Percentiles rank a stretch among this genome's conserved stretches.
Conservation (phyloP, 208 protist species). For the Leishmania tropica region DNA sequence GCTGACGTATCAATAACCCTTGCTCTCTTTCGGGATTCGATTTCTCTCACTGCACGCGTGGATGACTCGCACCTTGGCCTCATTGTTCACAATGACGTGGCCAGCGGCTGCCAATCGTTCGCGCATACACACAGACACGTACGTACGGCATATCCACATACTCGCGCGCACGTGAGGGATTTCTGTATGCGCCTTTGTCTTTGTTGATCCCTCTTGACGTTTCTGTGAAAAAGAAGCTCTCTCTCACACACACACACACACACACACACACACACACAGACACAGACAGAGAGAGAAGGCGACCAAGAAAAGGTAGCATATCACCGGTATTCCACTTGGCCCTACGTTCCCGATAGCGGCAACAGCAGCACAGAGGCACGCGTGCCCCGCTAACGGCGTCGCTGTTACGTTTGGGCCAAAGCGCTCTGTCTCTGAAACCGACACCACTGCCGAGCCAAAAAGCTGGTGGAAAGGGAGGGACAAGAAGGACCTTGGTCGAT, state of each 20-base stretch:
- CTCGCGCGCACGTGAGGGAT: not conserved
- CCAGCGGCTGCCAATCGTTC: too few relatives aligned
- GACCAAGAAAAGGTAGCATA: not conserved
- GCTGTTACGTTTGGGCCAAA: not conserved
- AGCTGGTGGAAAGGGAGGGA: not conserved
- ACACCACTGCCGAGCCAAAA: not conserved
- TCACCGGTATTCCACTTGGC: not conserved
- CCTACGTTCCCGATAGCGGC: not conserved
- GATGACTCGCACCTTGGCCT: not conserved
- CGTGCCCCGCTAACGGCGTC: not conserved
- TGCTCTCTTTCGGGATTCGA: constrained; percentile 10
- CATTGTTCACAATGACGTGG: not conserved
- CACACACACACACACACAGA: not conserved
- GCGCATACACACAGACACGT: not conserved
- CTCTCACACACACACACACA: not conserved
- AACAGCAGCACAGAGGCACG: not conserved
- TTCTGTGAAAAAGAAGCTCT: not conserved
- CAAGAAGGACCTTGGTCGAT: not conserved
- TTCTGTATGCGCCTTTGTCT: not conserved
- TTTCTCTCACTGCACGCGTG: not conserved
- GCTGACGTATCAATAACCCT: not conserved
- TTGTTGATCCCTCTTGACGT: not conserved
- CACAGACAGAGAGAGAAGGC: not conserved
- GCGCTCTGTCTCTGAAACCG: not conserved
- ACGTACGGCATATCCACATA: not conserved